Evolutionary conservation across 2,329 filamentous ascomycete genomes (phyloP), one percentile per base, ranked within the genome.

Genomic region (Penicillium sp.): DNA sequence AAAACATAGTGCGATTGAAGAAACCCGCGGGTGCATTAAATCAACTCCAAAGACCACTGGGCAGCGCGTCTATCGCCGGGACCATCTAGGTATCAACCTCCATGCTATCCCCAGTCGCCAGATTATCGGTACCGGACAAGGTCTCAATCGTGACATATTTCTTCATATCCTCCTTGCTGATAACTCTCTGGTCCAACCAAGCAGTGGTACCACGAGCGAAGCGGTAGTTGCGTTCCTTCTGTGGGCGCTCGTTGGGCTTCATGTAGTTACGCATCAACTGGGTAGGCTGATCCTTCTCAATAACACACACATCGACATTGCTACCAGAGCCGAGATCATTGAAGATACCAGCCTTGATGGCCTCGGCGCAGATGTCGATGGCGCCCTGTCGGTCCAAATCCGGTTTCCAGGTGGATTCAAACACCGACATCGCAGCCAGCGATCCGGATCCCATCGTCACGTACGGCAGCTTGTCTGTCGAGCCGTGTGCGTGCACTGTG

Each of bases 381-480:
- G 91, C 91, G 41, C 88, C 88, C 31, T 95, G 87, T 61, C 82
- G 79, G 56, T 81, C 86, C 69, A 96, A 72, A 53, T 83, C 75
- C 7, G 83, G 76, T 80, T 91, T 89, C 95, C 95, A 99, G 74
- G 86, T 85, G 41, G 91, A 95, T 79, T 99, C 93, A 68, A 99
- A 99, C 43, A 99, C 88, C 28, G 88, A 89, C 93, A 99, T 99
- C 68, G 93, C 93, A 25, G 93, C 93, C 60, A 99, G 78, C 40
- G 89, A 95, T 57, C 93, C 93, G 19, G 88, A 95, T 46, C 93
- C 93, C 93, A 99, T 99, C 58, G 95, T 99, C 60, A 99, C 95
- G 72, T 99, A 99, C 42, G 93, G 93, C 41, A 99, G 85, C 79
- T 97, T 99, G 77, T 99, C 93, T 54, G 93, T 99, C 65, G 87